Percentiles rank a stretch among this genome's conserved stretches.
Conservation (phyloP, 352 stramenopile genomes). For the Phytophthora syringae region DNA sequence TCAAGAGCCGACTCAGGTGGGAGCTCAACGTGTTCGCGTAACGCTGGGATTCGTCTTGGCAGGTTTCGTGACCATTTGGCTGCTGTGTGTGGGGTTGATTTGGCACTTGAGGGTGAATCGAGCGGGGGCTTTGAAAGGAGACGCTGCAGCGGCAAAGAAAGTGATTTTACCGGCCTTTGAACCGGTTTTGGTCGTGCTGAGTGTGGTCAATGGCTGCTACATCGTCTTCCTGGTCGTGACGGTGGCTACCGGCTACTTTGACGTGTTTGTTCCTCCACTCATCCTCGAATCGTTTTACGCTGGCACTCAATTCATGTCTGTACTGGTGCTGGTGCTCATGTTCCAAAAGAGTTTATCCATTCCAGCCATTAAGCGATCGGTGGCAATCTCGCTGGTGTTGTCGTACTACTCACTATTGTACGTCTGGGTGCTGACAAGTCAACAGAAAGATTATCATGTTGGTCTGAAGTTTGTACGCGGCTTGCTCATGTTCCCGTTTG, state of each 20-base stretch:
- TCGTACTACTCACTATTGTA: conserved; percentile 37
- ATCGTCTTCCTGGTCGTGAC: conserved; percentile 33
- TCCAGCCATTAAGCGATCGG: conserved; percentile 37
- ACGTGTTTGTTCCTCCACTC: conserved; percentile 29
- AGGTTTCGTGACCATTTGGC: conserved; percentile 45
- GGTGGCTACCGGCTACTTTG: conserved; percentile 31
- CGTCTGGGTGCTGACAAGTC: conserved; percentile 18
- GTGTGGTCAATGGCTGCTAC: conserved; percentile 35
- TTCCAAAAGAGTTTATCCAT: conserved; percentile 56
- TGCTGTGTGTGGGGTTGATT: conserved; percentile 42
- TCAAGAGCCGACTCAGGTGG: conserved; percentile 1
- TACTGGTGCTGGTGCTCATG: conserved; percentile 49
- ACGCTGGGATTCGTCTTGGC: conserved; percentile 35
- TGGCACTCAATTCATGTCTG: conserved; percentile 42
- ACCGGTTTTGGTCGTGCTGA: conserved; percentile 45
- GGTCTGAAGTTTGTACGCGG: conserved; percentile 20
- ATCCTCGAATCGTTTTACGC: conserved; percentile 37
- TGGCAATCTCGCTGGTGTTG: conserved; percentile 31
- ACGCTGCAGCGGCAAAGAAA: conserved; percentile 37
- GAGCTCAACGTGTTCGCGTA: conserved; percentile 21
- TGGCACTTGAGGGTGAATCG: conserved; percentile 44
- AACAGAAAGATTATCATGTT: conserved; percentile 13
- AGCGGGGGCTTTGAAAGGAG: conserved; percentile 34
- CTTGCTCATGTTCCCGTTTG: conserved; percentile 28
- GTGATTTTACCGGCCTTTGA: conserved; percentile 54